A percentile compares a stretch with the other conserved stretches of the same genome.
phyloP scores from a whole-genome alignment of 192 early-diverging fungal genomes.

The Podila epigama region DNA sequence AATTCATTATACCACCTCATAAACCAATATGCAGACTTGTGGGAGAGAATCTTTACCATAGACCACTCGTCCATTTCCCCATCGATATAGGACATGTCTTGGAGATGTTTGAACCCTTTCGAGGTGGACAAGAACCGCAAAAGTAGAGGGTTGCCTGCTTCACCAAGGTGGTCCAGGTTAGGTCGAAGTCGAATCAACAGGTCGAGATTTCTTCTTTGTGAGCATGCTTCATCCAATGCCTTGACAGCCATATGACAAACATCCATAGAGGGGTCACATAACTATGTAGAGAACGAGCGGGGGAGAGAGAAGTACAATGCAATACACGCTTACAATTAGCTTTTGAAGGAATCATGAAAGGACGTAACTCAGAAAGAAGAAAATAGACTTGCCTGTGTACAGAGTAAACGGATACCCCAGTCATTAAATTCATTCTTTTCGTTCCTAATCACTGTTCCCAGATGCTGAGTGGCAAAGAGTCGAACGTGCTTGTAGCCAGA shows the following conservation, averaged over 20 bases:
- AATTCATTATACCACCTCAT: neutral
- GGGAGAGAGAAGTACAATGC: no score
- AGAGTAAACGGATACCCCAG: constrained; percentile 75
- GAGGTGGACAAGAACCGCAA: constrained; percentile 74
- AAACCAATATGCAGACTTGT: neutral
- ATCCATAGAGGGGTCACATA: constrained; percentile 79
- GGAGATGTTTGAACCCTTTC: constrained; percentile 74
- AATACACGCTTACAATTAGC: neutral
- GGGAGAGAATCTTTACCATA: constrained; percentile 73
- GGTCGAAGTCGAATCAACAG: constrained; percentile 73
- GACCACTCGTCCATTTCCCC: constrained; percentile 84
- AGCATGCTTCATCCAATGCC: constrained; percentile 74
- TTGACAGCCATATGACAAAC: constrained; percentile 74
- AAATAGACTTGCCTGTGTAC: constrained; percentile 61
- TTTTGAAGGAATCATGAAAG: neutral
- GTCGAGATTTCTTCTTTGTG: constrained; percentile 70
- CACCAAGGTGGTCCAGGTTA: constrained; percentile 76
- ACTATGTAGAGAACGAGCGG: constrained; percentile 47
- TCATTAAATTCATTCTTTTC: constrained; percentile 67
- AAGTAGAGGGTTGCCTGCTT: constrained; percentile 71
- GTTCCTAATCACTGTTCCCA: constrained; percentile 68
- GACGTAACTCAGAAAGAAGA: neutral
- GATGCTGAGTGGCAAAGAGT: constrained; percentile 74
- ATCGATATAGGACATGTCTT: constrained; percentile 74
- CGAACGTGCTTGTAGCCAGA: constrained; percentile 84